These are phyloP conservation scores for Coemansia nantahalensis DNA, from an alignment of 192 early-diverging fungal species.

Conservation along the genomic window DNA sequence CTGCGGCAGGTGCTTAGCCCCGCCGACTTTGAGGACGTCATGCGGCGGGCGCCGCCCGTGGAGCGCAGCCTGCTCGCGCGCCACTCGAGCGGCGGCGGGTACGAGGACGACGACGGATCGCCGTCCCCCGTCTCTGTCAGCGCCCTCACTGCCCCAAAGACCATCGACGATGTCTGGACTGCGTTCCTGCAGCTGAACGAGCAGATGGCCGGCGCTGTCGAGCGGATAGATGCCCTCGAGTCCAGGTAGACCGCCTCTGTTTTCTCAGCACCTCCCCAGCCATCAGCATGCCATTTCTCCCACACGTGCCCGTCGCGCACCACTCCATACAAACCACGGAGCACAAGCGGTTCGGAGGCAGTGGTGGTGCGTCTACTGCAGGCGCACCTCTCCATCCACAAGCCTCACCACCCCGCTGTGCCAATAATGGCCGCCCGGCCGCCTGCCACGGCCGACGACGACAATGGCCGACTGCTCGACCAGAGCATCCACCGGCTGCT, in stretches of 20 bases:
- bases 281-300: no score
- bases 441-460: no score
- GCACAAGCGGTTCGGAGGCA: no score
- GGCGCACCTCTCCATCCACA: background rate
- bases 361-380: no score
- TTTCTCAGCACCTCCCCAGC: no score
- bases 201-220: slow-evolving; percentile 27
- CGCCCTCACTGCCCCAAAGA: slow-evolving; percentile 31
- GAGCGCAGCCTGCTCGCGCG: slow-evolving; percentile 8
- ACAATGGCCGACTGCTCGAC: background rate
- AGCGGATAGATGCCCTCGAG: slow-evolving; percentile 30
- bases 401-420: background rate
- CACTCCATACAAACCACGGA: no score
- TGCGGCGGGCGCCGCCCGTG: slow-evolving; percentile 30
- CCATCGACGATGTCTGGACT: slow-evolving; percentile 40
- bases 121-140: slow-evolving; percentile 20
- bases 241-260: background rate
- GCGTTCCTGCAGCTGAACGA: slow-evolving; percentile 38
- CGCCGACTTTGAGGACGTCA: slow-evolving; percentile 23
- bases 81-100: background rate
- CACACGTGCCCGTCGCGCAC: no score
- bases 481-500: slow-evolving; percentile 23
- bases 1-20: slow-evolving; percentile 23
- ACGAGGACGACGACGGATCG: slow-evolving; percentile 9
- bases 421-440: background rate